Conservation (phyloP, 768 basidiomycete genomes). For the Tulasnella sp. region DNA sequence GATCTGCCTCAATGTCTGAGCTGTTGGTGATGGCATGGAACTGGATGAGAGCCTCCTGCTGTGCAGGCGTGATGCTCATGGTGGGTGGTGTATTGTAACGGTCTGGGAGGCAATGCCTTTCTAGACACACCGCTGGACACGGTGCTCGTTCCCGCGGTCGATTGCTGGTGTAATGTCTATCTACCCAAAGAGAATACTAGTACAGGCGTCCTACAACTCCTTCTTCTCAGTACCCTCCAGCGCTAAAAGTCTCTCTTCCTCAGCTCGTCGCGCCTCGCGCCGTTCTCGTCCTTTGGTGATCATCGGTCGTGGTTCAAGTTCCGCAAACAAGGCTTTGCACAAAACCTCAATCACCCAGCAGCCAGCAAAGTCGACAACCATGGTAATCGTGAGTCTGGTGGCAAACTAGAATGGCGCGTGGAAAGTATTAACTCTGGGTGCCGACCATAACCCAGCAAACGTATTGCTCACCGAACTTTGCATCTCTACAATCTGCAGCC, state of each 20-base stretch:
- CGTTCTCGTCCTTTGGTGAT: conserved; percentile 76
- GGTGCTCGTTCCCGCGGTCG: not conserved
- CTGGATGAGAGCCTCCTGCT: conserved; percentile 27
- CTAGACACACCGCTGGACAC: not conserved
- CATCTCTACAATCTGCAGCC: conserved; percentile 98
- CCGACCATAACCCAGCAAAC: not conserved
- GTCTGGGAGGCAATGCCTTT: not conserved
- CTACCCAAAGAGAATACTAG: not conserved
- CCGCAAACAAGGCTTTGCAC: conserved; percentile 67
- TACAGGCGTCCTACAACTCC: conserved; percentile 7
- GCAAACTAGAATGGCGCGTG: conserved; percentile 52
- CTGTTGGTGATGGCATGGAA: conserved; percentile 48
- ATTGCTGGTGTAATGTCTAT: not conserved
- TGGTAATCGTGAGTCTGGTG: conserved; percentile 57
- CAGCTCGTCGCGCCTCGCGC: conserved; percentile 46
- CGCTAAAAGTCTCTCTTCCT: conserved; percentile 26
- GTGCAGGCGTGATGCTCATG: conserved; percentile 15
- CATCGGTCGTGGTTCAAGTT: conserved; percentile 74
- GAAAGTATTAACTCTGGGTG: not conserved
- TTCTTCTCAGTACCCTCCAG: conserved; percentile 28
- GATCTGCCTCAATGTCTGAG: conserved; percentile 48
- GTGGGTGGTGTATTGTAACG: not conserved
- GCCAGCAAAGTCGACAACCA: conserved; percentile 80
- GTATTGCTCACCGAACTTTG: conserved; percentile 43
- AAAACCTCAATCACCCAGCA: conserved; percentile 74